phyloP scores from a whole-genome alignment of 78 protist genomes.

The Parvularia atlantis region DNA sequence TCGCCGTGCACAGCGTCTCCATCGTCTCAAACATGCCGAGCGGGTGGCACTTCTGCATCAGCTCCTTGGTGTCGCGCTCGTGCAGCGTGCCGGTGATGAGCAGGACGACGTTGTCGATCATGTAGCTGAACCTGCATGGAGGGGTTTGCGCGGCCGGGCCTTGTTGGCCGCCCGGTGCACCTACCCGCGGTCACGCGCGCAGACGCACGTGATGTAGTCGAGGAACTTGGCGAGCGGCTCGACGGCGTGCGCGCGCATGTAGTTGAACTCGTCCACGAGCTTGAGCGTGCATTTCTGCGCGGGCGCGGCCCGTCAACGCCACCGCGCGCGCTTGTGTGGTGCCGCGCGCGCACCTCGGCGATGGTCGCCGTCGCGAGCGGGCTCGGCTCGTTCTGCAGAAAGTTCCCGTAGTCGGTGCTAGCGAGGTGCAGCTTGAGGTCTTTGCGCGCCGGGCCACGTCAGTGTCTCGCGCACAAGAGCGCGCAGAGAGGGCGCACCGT shows the following conservation, averaged over 20 bases:
- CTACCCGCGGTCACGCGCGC: background rate
- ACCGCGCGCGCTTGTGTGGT: constrained; percentile 11
- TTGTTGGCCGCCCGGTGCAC: too few relatives aligned
- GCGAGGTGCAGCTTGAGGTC: constrained; percentile 86
- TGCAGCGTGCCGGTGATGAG: constrained; percentile 86
- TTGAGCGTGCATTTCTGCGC: constrained; percentile 34
- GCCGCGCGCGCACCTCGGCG: constrained; percentile 12
- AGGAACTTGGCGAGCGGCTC: constrained; percentile 87
- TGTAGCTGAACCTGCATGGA: constrained; percentile 69
- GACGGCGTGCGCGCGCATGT: constrained; percentile 71
- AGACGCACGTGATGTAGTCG: constrained; percentile 85
- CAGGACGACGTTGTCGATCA: constrained; percentile 95
- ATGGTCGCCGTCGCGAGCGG: constrained; percentile 73
- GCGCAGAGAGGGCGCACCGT: constrained; percentile 42
- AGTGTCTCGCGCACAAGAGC: background rate
- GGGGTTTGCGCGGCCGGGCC: too few relatives aligned
- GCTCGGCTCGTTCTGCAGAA: constrained; percentile 81
- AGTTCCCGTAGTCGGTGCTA: constrained; percentile 88
- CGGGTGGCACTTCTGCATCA: constrained; percentile 90
- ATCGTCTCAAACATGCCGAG: constrained; percentile 83
- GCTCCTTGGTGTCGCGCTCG: constrained; percentile 72
- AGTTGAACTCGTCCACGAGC: constrained; percentile 73
- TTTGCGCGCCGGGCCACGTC: background rate
- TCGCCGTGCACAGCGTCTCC: constrained; percentile 61
- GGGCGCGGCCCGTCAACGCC: too few relatives aligned